Conservation (phyloP, 768 basidiomycete species). For the Pulveroboletus ravenelii region DNA sequence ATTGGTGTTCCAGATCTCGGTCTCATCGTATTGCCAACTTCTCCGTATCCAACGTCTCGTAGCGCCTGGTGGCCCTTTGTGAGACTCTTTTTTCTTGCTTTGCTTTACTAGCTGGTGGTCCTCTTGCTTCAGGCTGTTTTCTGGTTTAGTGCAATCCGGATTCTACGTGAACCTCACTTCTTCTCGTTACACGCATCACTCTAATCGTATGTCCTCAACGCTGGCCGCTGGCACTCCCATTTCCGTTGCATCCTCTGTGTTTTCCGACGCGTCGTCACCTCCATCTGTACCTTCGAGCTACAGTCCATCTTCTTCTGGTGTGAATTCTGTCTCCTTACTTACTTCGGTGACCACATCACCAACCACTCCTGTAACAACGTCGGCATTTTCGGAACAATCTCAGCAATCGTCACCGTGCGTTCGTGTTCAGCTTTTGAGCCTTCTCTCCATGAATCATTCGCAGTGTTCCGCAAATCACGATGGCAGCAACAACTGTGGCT, state of each 20-base stretch:
- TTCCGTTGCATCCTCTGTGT: conserved; percentile 5
- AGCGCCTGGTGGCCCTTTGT: neutral
- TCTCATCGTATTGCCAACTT: conserved; percentile 1
- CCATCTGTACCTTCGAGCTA: conserved; percentile 3
- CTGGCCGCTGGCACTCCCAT: conserved; percentile 9
- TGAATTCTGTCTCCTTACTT: conserved; percentile 18
- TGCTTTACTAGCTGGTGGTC: conserved; percentile 2
- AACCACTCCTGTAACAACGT: conserved; percentile 8
- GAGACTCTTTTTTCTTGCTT: conserved; percentile 5
- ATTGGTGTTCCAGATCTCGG: neutral
- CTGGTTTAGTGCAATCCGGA: neutral
- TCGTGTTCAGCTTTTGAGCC: neutral
- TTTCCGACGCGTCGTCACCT: conserved; percentile 10
- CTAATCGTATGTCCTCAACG: conserved; percentile 21
- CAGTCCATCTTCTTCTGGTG: conserved; percentile 6
- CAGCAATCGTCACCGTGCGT: conserved; percentile 23
- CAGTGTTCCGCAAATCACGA: conserved; percentile 11
- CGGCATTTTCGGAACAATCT: conserved; percentile 10
- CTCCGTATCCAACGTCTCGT: neutral
- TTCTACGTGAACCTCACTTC: conserved; percentile 10
- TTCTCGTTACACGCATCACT: conserved; percentile 5
- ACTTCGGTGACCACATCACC: conserved; percentile 22
- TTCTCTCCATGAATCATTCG: conserved; percentile 14
- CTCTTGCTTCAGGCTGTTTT: conserved; percentile 1
- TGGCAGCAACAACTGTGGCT: conserved; percentile 10